A percentile compares a stretch with the other conserved stretches of the same genome.
These are phyloP conservation scores for Silene conica DNA, from an alignment of 148 eudicot genomes.

Conservation along the genomic window DNA sequence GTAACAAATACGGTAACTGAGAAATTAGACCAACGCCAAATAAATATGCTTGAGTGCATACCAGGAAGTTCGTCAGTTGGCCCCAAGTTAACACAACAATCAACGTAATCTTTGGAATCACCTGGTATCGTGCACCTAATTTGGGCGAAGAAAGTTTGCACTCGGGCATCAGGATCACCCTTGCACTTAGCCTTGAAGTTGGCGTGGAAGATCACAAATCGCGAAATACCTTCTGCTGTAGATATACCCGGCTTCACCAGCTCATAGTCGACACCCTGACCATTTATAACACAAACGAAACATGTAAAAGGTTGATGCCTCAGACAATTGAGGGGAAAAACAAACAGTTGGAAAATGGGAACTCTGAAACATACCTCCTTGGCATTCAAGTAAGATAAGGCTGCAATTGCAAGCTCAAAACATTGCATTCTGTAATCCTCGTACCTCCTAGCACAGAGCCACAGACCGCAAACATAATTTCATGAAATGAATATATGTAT, in stretches of 20 bases:
- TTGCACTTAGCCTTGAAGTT: slow-evolving; percentile 5
- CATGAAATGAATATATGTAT: too few species aligned
- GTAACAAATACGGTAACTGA: background rate
- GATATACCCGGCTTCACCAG: background rate
- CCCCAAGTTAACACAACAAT: background rate
- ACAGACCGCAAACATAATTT: background rate
- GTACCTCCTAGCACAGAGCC: background rate
- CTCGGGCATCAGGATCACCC: background rate
- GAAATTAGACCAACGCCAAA: background rate
- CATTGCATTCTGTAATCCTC: background rate
- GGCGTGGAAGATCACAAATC: background rate
- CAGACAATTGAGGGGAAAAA: background rate
- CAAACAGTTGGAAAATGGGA: background rate
- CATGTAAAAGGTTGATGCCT: background rate
- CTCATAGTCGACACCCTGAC: background rate
- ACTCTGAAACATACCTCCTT: background rate
- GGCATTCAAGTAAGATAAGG: background rate
- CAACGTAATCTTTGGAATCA: background rate
- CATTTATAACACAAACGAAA: background rate
- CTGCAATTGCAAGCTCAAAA: background rate
- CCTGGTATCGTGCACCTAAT: background rate
- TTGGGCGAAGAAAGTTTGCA: background rate
- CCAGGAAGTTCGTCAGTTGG: background rate
- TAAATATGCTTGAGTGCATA: background rate
- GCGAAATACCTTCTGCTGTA: background rate